Evolutionary conservation across 345 rosid species (phyloP).

Genomic region (Jatropha curcas): DNA sequence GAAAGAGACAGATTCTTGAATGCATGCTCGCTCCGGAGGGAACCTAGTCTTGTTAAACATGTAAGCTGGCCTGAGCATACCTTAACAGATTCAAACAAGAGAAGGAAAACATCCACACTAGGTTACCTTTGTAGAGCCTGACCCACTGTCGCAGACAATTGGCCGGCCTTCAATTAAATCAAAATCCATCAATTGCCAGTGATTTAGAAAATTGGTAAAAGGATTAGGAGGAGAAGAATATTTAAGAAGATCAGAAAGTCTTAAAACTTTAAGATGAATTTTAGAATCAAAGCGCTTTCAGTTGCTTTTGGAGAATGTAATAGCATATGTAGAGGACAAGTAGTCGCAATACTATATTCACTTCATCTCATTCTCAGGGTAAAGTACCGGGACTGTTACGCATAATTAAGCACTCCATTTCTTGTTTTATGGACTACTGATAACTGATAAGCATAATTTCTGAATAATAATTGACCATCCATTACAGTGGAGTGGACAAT

Average conservation of each 20-base stretch:
- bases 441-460: not conserved
- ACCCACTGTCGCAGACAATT: slow-evolving; percentile 25
- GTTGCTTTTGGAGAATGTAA: slow-evolving; percentile 13
- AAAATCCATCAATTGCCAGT: slow-evolving; percentile 13
- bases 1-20: not conserved
- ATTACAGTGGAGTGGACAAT: no score
- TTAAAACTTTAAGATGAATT: slow-evolving; percentile 12
- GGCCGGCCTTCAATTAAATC: slow-evolving; percentile 14
- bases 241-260: not conserved
- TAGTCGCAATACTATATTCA: not conserved
- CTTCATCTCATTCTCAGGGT: not conserved
- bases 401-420: not conserved
- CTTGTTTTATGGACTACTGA: not conserved
- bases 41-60: no score
- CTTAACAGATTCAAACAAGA: no score
- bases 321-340: not conserved
- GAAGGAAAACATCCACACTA: no score
- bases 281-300: slow-evolving; percentile 11
- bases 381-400: not conserved
- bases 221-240: not conserved
- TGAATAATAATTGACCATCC: no score
- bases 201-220: not conserved
- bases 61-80: no score
- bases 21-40: no score
- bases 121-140: slow-evolving; percentile 19